Base-by-base conservation (phyloP, 768 basidiomycete genomes). In the Ephemerocybe angulata region DNA sequence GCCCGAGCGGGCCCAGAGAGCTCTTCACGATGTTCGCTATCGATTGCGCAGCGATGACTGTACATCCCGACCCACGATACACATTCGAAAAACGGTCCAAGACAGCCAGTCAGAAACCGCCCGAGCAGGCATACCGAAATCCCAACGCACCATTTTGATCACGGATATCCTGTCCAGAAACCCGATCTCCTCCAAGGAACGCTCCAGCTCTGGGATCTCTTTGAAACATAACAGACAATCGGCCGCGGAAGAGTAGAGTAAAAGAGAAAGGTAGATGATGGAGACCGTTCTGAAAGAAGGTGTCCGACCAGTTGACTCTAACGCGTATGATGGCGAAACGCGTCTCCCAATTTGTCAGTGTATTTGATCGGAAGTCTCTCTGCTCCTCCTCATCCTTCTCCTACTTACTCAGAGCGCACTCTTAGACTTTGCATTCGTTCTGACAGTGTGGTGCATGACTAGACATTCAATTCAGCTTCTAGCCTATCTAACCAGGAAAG, bases 11-110 rank as follows among this genome's bases (percentile, higher is more conserved):
- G 4, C 97, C 97, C 53, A 99, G 67, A 25, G 93, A 96, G 64
- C 90, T 96, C 81, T 95, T 97, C 37, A 99, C 86, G 63, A 98
- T 88, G 72, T 99, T 99, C 56, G 97, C 93, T 65, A 99, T 97
- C 5, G 96, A 87, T 66, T 91, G 87, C 43, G 95, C 96, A 42
- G 96, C 97, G 64, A 93, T 83, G 63, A 98, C 96, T 97, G n/a
- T n/a, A 35, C 40, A 40, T 46, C 31, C 41, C 30, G 38, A 38
- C 54, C 35, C 30, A 58, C 52, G 24, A 31, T n/a, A n/a, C n/a
- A n/a, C n/a, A n/a, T n/a, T n/a, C n/a, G 25, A 29, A 42, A 46
- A 40, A 49, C 13, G 25, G 8, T 28, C 22, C 43, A 28, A 5
- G 13, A n/a, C 21, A 30, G 30, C 22, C 25, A 22, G 33, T 38